Base-by-base conservation (phyloP, 257 asterid genomes). In the Catharanthus roseus region DNA sequence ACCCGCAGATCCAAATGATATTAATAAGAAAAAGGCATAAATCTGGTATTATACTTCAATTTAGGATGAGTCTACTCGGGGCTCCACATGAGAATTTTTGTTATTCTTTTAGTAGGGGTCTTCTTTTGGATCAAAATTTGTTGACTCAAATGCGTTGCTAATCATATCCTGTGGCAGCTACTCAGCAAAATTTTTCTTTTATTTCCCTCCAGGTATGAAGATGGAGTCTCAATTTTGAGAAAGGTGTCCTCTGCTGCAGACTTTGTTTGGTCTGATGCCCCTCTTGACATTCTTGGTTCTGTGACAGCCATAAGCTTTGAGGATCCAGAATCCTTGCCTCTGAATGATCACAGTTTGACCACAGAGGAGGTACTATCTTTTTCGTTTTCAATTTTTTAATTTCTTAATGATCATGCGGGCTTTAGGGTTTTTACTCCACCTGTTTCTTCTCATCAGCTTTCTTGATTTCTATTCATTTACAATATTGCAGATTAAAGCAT, bases 231-330 rank as follows among this genome's bases (percentile, higher is more conserved):
- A 66, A 84, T 84, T 15, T 72, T 86, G 84, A 84, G 96, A 75
- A 95, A 91, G 83, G 82, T 83, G 67, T 82, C 82, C 77, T 72
- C 91, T 31, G 99, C 96, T 51, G 83, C 90, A 24, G 91, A 89
- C 66, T 95, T 95, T 77, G 78, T 95, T 64, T 87, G 85, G 90
- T 88, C 92, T 10, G 90, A 84, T 24, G 26, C 82, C 38, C 95
- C 96, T 65, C 90, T 89, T 68, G 93, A 91, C 23, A 70, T 91
- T 63, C 96, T 90, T 54, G 98, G 99, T 62, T 82, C 98, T 8
- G 90, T 88, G 53, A 69, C 93, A 77, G 73, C 93, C 68, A 91
- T 88, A 72, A 87, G 87, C 63, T 95, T 91, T 55, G 79, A 70
- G 18, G 96, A 88, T 77, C 78, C 93, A 42, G 88, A 80, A 24